phyloP scores from a whole-genome alignment of 2,329 filamentous ascomycete genomes.

The Botrytis paeoniae region DNA sequence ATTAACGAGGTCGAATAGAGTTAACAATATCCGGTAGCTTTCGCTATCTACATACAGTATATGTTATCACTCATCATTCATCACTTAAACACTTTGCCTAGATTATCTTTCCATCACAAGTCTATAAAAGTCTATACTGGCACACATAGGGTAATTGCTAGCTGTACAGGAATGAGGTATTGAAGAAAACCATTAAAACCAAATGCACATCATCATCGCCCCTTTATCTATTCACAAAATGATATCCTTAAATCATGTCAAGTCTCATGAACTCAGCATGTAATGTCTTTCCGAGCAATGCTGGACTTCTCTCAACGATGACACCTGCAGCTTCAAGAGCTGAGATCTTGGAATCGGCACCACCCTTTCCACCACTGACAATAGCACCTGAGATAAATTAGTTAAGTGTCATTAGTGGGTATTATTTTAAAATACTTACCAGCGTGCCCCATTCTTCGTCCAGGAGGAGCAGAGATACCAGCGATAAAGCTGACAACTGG shows the following conservation, averaged over 20 bases:
- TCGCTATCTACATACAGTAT: neutral
- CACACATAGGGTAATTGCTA: slow-evolving; percentile 34
- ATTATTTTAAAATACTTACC: slow-evolving; percentile 47
- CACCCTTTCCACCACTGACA: slow-evolving; percentile 95
- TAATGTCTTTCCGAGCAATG: slow-evolving; percentile 86
- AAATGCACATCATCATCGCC: slow-evolving; percentile 31
- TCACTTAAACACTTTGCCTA: neutral
- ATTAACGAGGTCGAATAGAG: neutral
- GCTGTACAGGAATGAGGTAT: slow-evolving; percentile 39
- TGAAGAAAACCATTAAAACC: slow-evolving; percentile 31
- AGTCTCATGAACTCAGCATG: slow-evolving; percentile 94
- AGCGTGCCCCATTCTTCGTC: slow-evolving; percentile 97
- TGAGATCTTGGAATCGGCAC: slow-evolving; percentile 95
- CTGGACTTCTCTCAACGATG: slow-evolving; percentile 92
- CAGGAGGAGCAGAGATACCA: slow-evolving; percentile 94
- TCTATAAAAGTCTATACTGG: slow-evolving; percentile 21
- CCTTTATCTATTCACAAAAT: slow-evolving; percentile 32
- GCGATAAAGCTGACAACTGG: slow-evolving; percentile 98
- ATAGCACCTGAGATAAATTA: slow-evolving; percentile 61
- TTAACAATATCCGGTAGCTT: neutral
- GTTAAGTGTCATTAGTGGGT: neutral
- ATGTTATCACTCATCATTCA: neutral
- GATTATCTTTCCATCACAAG: slow-evolving; percentile 15
- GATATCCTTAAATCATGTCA: slow-evolving; percentile 72
- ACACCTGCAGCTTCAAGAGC: slow-evolving; percentile 92